Evolutionary conservation across 164 flowering plant genomes (phyloP), one percentile per base, ranked within the genome.

Genomic region (Taxillus chinensis): DNA sequence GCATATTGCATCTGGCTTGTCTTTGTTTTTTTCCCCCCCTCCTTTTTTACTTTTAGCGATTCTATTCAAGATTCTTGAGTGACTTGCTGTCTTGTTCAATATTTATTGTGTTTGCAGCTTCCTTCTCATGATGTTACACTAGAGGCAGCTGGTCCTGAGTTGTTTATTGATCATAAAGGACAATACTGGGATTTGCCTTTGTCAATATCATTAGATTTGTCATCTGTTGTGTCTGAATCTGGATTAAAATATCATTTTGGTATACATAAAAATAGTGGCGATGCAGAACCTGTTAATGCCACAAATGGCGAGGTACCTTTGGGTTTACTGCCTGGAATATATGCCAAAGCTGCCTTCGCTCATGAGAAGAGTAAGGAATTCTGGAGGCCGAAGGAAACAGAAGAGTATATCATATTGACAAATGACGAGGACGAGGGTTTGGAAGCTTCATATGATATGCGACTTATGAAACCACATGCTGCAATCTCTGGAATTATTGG

Each of bases 111-210:
- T 59, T 16, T 78, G 65, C 90, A 92, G 98, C 84, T 89, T 66
- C 84, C 84, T 62, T 3, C 71, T 39, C 98, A 92, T 75, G 92
- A 89, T 78, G 58, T 92, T 63, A 82, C 86, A 7, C 46, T 92
- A 41, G 90, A 92, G 72, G 98, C 98, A 27, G 92, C 88, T 46
- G 86, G 90, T 90, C 96, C 98, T 58, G 89, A 86, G 75, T 76
- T 92, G 41, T 92, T 82, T 55, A 62, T 92, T 42, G 95, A 89
- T 71, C 75, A 68, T 51, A 81, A 86, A 60, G 96, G 92, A 65
- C 55, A 70, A 66, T 92, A 89, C 64, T 92, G 98, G 98, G 80
- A 89, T 54, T 83, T 92, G 71, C 96, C 98, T 27, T 79, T 75
- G 58, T 81, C 96, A 9, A 57, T 92, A 59, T 84, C 95, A 15